Percentiles rank a stretch among this genome's conserved stretches.
Evolutionary conservation across 2,329 filamentous ascomycete species (phyloP).

Genomic region (Diplodia mutila): DNA sequence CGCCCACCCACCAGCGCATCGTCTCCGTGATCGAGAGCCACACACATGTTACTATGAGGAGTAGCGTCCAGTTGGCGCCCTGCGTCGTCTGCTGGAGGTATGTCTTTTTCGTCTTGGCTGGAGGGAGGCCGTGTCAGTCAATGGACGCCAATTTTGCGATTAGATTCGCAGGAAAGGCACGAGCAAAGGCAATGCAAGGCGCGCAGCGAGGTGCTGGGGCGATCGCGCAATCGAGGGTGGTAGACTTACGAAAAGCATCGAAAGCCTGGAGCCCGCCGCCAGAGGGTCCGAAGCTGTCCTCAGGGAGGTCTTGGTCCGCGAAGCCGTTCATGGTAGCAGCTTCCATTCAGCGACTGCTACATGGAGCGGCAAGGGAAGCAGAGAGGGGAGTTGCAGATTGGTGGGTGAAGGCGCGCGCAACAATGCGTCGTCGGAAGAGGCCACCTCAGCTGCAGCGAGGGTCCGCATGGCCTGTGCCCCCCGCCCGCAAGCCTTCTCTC

Average conservation of each 20-base stretch:
- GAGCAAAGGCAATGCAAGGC: neutral
- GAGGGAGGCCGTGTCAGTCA: constrained; percentile 6
- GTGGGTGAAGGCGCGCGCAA: constrained; percentile 9
- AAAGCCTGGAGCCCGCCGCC: constrained; percentile 73
- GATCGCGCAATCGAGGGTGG: constrained; percentile 2
- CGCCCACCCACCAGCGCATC: constrained; percentile 78
- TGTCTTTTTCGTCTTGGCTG: constrained; percentile 93
- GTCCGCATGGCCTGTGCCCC: constrained; percentile 20
- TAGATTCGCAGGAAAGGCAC: neutral
- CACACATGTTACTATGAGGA: constrained; percentile 74
- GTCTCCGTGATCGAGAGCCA: constrained; percentile 80
- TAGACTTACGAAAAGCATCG: constrained; percentile 87
- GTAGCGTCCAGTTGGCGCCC: constrained; percentile 92
- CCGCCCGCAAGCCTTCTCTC: neutral
- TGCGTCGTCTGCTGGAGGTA: constrained; percentile 83
- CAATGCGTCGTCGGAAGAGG: constrained; percentile 14
- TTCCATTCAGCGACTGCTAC: constrained; percentile 12
- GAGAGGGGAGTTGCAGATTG: neutral
- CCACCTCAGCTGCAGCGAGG: constrained; percentile 23
- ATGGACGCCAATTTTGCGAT: neutral
- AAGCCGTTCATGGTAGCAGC: constrained; percentile 73
- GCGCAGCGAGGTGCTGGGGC: constrained; percentile 1
- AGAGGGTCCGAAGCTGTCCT: constrained; percentile 74
- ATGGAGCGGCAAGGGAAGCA: constrained; percentile 10
- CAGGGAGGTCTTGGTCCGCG: constrained; percentile 68